Percentiles rank a stretch among this genome's conserved stretches.
Evolutionary conservation across 805 yeast genomes (phyloP).

Genomic region (Candida sithepensis): DNA sequence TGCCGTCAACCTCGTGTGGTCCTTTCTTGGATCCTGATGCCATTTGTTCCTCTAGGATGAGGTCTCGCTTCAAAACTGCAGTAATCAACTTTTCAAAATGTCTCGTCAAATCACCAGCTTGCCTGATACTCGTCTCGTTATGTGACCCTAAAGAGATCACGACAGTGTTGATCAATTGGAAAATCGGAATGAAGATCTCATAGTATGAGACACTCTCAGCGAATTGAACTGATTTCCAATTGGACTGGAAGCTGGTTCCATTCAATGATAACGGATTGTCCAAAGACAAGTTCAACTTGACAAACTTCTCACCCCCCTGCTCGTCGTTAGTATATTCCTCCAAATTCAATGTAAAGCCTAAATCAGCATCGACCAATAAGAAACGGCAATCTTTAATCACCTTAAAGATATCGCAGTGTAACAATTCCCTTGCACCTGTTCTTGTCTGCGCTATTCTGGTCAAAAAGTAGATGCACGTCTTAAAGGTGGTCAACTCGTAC

Average conservation of each 20-base stretch:
- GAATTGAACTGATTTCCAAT: background rate
- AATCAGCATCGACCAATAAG: constrained; percentile 69
- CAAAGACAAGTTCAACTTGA: constrained; percentile 44
- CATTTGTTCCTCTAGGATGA: constrained; percentile 12
- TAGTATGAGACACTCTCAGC: constrained; percentile 45
- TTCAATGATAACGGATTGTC: constrained; percentile 47
- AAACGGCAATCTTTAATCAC: constrained; percentile 54
- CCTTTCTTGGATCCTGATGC: background rate
- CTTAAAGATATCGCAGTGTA: constrained; percentile 71
- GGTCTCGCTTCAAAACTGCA: constrained; percentile 40
- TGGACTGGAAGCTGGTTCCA: background rate
- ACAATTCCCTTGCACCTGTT: constrained; percentile 69
- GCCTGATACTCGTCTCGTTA: constrained; percentile 54
- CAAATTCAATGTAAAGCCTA: constrained; percentile 49
- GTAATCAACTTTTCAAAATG: constrained; percentile 53
- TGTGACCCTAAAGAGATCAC: constrained; percentile 75
- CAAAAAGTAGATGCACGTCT: constrained; percentile 64
- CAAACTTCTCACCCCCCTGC: constrained; percentile 20
- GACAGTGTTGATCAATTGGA: constrained; percentile 67
- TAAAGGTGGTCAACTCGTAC: constrained; percentile 75
- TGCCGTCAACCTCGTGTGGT: background rate
- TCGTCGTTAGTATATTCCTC: constrained; percentile 12
- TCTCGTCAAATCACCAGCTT: constrained; percentile 47
- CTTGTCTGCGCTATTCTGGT: constrained; percentile 73
- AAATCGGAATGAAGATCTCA: constrained; percentile 68